Evolutionary conservation across 768 basidiomycete genomes (phyloP), one percentile per base, ranked within the genome.

Genomic region (Chalciporus pseudorubinellus): DNA sequence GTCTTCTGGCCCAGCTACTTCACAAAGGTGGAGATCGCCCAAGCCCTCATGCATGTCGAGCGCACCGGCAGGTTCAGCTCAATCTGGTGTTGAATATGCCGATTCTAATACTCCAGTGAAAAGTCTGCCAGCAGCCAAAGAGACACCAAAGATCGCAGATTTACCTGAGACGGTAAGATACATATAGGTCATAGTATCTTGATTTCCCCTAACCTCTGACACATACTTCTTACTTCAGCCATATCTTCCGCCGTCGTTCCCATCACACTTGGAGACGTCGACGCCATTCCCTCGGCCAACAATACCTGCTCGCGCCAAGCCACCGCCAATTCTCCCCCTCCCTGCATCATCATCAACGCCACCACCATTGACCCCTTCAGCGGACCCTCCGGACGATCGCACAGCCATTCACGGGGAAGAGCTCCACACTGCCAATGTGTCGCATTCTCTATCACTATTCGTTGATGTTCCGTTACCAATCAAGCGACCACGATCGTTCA

Each of bases 161-260:
- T 19, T 74, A 21, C 59, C 74, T 24, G 74, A 75, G 59, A 64
- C 64, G 55, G 74, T 75, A 55, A 60, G 74, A 59, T 28, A 29
- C 34, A 33, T 46, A 43, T 46, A 24, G 44, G n/a, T n/a, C n/a
- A n/a, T n/a, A n/a, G n/a, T n/a, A 44, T 34, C 36, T 49, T 29
- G 43, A 22, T 19, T 45, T 33, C 43, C n/a, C n/a, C 55, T 69
- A 50, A 69, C 40, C 3, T 29, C 26, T 40, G 28, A 50, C 42
- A 33, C 41, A 31, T 40, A 31, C 46, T 29, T 39, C 44, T 40
- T 36, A 22, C 24, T 39, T 58, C 54, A 75, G 79, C 66, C 70
- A n/a, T 80, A 75, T 51, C 63, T 79, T 18, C 80, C 80, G 1
- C 81, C 81, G 4, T 83, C 82, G 7, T 83, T 83, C 57, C 77